phyloP scores from a whole-genome alignment of 1,284 basidiomycete genomes.

The Agroathelia rolfsii region DNA sequence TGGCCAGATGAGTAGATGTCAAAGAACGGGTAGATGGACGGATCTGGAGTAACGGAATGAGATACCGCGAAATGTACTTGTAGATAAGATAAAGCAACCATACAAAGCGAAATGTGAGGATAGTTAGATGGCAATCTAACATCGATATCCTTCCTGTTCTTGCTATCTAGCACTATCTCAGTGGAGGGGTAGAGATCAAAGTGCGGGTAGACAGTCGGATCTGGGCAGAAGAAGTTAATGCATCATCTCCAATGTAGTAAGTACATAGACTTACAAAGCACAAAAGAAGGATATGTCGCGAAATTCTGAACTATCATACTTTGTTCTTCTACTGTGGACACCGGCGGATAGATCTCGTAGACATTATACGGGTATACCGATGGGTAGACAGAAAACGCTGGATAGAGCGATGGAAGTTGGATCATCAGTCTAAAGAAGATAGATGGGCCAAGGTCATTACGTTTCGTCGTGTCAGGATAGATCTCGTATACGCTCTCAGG shows the following conservation, averaged over 20 bases:
- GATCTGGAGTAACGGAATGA: constrained; percentile 4
- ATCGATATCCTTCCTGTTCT: constrained; percentile 1
- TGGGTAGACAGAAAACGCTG: constrained; percentile 13
- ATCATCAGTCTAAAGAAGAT: constrained; percentile 8
- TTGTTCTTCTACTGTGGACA: constrained; percentile 4
- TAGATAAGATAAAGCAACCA: constrained; percentile 3
- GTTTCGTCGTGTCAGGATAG: constrained; percentile 6
- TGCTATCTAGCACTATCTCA: constrained; percentile 9
- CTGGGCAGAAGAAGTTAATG: constrained; percentile 16
- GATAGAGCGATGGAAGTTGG: neutral
- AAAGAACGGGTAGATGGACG: constrained; percentile 9
- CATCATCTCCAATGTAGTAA: too few species aligned
- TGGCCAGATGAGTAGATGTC: constrained; percentile 3
- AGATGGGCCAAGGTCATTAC: constrained; percentile 13
- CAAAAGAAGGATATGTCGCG: constrained; percentile 22
- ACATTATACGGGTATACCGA: constrained; percentile 8
- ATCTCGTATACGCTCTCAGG: constrained; percentile 11
- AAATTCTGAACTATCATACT: constrained; percentile 3
- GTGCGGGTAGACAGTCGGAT: constrained; percentile 30
- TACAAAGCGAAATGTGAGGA: constrained; percentile 17
- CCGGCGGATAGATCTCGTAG: constrained; percentile 7
- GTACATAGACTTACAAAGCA: constrained; percentile 20
- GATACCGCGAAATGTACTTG: neutral
- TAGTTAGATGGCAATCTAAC: constrained; percentile 10
- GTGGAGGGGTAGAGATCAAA: constrained; percentile 31